A percentile compares a stretch with the other conserved stretches of the same genome.
Conservation (phyloP, 257 asterid genomes). For the Phtheirospermum japonicum region DNA sequence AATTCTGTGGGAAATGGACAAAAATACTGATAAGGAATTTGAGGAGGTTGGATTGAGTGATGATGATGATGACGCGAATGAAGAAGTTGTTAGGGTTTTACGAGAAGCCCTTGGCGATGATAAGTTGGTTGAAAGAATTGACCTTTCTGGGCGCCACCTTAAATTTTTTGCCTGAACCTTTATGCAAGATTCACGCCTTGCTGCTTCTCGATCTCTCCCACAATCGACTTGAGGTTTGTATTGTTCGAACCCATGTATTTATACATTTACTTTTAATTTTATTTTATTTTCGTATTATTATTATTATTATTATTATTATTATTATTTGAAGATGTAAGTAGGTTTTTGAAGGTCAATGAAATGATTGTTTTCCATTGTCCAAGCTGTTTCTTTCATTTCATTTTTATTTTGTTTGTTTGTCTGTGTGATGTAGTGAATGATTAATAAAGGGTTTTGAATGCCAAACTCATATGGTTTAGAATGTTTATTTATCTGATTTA, state of each 20-base stretch:
- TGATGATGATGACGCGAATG: conserved; percentile 23
- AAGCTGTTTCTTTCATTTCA: too few relatives aligned
- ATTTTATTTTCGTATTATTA: too few relatives aligned
- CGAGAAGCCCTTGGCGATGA: conserved; percentile 26
- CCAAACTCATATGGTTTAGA: too few relatives aligned
- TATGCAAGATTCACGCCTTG: conserved; percentile 44
- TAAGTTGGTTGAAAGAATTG: conserved; percentile 31
- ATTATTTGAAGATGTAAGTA: too few relatives aligned
- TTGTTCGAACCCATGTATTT: neutral
- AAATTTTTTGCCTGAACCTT: conserved; percentile 43
- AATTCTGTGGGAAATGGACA: conserved; percentile 16
- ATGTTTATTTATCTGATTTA: too few relatives aligned
- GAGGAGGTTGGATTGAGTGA: conserved; percentile 31
- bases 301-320: too few relatives aligned
- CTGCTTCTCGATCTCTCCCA: conserved; percentile 48
- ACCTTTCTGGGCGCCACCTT: conserved; percentile 53
- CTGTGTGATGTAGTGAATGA: too few relatives aligned
- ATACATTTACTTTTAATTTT: neutral
- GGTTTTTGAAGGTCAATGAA: neutral
- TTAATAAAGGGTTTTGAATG: too few relatives aligned
- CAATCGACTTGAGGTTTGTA: conserved; percentile 47
- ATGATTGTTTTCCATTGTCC: neutral
- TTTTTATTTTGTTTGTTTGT: neutral
- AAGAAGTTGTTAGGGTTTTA: conserved; percentile 37
- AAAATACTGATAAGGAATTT: conserved; percentile 25